Conservation (phyloP, 164 flowering plant species). For the Liriodendron chinense region DNA sequence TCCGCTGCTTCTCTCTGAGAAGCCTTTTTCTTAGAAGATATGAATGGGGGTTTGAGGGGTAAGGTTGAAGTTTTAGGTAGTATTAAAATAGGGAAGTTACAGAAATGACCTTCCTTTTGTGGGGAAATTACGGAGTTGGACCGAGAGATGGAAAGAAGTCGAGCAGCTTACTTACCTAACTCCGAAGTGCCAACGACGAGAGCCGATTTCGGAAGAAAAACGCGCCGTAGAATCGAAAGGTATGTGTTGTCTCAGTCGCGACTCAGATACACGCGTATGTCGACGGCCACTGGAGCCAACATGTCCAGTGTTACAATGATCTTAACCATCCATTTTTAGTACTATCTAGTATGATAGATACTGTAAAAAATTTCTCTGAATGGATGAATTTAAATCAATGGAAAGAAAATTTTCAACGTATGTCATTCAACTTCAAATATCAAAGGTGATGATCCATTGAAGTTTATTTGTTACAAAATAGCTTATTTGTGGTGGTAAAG, state of each 20-base stretch:
- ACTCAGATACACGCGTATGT: not conserved
- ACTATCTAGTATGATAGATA: too few species aligned
- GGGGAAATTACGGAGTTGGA: constrained; percentile 2
- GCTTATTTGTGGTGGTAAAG: too few species aligned
- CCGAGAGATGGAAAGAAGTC: not conserved
- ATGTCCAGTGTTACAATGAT: not conserved
- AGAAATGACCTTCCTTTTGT: not conserved
- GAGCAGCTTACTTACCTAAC: not conserved
- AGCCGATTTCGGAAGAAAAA: not conserved
- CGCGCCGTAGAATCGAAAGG: not conserved
- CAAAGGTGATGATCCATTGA: too few species aligned
- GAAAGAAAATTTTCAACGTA: too few species aligned
- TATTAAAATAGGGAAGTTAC: constrained; percentile 8
- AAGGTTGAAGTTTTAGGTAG: not conserved
- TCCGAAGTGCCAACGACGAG: not conserved
- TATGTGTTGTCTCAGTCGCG: not conserved
- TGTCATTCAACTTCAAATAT: too few species aligned
- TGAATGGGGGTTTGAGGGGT: not conserved
- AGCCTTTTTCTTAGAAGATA: not conserved
- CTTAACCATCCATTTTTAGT: not conserved
- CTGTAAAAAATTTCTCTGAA: too few species aligned
- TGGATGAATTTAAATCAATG: too few species aligned
- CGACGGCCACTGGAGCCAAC: not conserved
- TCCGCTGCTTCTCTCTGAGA: too few species aligned
- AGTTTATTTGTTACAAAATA: too few species aligned